Evolutionary conservation across 2,329 filamentous ascomycete species (phyloP).

Genomic region (Aspergillus oerlinghausenensis): DNA sequence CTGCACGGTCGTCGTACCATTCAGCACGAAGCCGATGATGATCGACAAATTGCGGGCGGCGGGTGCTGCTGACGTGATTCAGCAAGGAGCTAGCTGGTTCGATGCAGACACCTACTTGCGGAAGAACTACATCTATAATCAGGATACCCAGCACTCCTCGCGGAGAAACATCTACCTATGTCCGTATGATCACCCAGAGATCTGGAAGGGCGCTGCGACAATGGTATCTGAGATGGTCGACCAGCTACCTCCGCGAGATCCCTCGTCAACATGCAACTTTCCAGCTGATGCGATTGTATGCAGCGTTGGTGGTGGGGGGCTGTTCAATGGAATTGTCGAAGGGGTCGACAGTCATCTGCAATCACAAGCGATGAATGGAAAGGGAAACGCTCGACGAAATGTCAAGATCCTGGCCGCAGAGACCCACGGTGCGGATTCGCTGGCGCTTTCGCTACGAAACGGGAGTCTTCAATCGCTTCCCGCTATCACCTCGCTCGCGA

Average conservation of each 20-base stretch:
- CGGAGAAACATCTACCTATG: constrained; percentile 30
- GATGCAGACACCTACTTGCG: constrained; percentile 65
- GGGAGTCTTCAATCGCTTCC: constrained; percentile 55
- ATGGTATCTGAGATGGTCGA: constrained; percentile 33
- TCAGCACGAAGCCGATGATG: constrained; percentile 61
- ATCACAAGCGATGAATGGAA: constrained; percentile 11
- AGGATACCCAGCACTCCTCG: not conserved
- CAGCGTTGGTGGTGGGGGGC: constrained; percentile 71
- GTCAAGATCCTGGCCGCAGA: constrained; percentile 63
- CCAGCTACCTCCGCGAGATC: constrained; percentile 27
- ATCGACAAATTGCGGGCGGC: constrained; percentile 62
- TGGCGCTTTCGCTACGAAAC: constrained; percentile 56
- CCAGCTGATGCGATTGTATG: constrained; percentile 68
- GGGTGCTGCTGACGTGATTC: constrained; percentile 60
- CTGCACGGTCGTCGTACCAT: constrained; percentile 69
- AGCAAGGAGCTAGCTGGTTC: constrained; percentile 62
- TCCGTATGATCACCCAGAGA: constrained; percentile 35
- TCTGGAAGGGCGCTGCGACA: constrained; percentile 34
- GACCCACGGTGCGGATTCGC: constrained; percentile 65
- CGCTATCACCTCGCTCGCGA: constrained; percentile 68
- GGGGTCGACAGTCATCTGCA: constrained; percentile 47
- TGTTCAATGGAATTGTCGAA: constrained; percentile 68
- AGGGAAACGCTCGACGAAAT: constrained; percentile 4
- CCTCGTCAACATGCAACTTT: constrained; percentile 10
- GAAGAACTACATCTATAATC: constrained; percentile 38